Percentiles rank a stretch among this genome's conserved stretches.
Conservation (phyloP, 108 stramenopile genomes). For the Nitzschia sp. region DNA sequence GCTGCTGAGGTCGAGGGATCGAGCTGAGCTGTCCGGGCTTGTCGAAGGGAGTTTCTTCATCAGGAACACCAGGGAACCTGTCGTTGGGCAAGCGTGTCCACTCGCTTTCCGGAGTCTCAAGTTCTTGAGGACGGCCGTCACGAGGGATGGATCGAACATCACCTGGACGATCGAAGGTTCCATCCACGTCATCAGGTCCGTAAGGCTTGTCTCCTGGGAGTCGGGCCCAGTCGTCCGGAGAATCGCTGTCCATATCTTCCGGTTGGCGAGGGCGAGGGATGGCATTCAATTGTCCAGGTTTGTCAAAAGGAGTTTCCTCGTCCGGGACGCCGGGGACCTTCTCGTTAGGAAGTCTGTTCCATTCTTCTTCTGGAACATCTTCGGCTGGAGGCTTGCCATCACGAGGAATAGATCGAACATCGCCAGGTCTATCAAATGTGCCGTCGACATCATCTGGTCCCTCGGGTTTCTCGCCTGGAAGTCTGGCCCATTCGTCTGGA, state of each 20-base stretch:
- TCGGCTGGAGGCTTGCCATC: slow-evolving; percentile 1
- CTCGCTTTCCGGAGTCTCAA: slow-evolving; percentile 7
- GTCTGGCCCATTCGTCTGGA: slow-evolving; percentile 1
- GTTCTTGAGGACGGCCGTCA: slow-evolving; percentile 12
- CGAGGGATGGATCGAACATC: slow-evolving; percentile 30
- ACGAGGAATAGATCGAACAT: slow-evolving; percentile 28
- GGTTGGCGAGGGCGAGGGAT: slow-evolving; percentile 17
- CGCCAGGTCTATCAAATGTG: slow-evolving; percentile 19
- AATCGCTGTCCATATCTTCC: not conserved
- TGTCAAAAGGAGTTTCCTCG: slow-evolving; percentile 19
- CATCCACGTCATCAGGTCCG: not conserved
- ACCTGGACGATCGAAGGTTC: slow-evolving; percentile 23
- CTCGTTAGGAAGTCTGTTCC: slow-evolving; percentile 12
- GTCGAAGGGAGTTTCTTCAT: slow-evolving; percentile 28
- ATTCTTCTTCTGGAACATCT: not conserved
- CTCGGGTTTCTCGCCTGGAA: slow-evolving; percentile 4
- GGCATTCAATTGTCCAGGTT: slow-evolving; percentile 12
- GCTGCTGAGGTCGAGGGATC: slow-evolving; percentile 12
- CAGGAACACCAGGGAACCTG: slow-evolving; percentile 25
- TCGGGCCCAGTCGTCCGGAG: slow-evolving; percentile 17
- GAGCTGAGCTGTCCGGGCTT: slow-evolving; percentile 15
- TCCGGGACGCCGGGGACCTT: slow-evolving; percentile 17
- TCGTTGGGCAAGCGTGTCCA: slow-evolving; percentile 16
- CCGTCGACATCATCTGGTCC: slow-evolving; percentile 6
- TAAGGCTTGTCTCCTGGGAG: slow-evolving; percentile 11